Percentiles rank a stretch among this genome's conserved stretches.
Conservation (phyloP, 1,284 basidiomycete species). For the Leccinum griseonigrum region DNA sequence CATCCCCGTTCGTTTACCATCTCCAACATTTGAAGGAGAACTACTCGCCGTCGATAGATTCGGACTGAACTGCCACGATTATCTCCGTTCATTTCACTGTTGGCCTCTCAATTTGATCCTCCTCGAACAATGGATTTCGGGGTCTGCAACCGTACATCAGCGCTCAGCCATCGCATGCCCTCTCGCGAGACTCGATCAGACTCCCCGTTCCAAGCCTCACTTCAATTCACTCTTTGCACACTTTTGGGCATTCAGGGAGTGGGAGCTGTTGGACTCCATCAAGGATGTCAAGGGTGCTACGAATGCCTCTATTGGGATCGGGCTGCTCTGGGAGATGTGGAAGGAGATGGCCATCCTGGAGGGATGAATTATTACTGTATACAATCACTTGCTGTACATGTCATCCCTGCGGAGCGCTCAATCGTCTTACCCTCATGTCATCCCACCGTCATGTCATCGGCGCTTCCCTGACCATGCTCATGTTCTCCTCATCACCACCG, state of each 20-base stretch:
- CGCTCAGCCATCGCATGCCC: no score
- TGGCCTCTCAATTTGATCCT: no score
- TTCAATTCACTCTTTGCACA: conserved; percentile 98
- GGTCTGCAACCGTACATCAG: no score
- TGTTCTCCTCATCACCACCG: conserved; percentile 85
- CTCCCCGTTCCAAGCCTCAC: conserved; percentile 91
- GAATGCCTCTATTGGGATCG: conserved; percentile 68
- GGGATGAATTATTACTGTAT: conserved; percentile 16
- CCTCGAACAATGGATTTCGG: no score
- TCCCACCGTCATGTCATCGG: conserved; percentile 38
- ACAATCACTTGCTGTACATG: conserved; percentile 15
- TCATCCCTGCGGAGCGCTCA: no score
- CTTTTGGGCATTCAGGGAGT: conserved; percentile 93
- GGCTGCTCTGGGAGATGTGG: conserved; percentile 89
- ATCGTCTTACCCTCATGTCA: not conserved
- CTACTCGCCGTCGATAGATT: no score
- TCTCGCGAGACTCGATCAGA: no score
- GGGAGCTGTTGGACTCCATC: conserved; percentile 87
- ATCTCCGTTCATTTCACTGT: no score
- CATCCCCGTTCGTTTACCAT: no score
- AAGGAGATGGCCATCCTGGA: conserved; percentile 77
- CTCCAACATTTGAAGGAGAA: no score
- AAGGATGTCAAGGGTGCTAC: conserved; percentile 82
- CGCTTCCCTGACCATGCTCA: conserved; percentile 54
- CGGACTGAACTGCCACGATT: no score